A percentile compares a stretch with the other conserved stretches of the same genome.
phyloP scores from a whole-genome alignment of 129 eudicot species.

The Daucus carota region DH1_v3.0 NC_030385.2:38624501-38625000 shows the following conservation, averaged over 20 bases:
- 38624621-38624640: constrained; percentile 85
- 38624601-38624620: constrained; percentile 87
- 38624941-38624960: background rate
- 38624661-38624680: constrained; percentile 37
- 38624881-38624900: constrained; percentile 92
- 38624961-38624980: no score
- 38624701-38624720: background rate
- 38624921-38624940: background rate
- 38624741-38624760: constrained; percentile 33
- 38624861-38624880: constrained; percentile 84
- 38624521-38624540: no score
- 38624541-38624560: no score
- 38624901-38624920: background rate
- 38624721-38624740: background rate
- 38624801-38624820: constrained; percentile 89
- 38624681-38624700: background rate
- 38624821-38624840: constrained; percentile 81
- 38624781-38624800: constrained; percentile 63
- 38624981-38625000: background rate
- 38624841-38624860: constrained; percentile 71
- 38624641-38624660: constrained; percentile 73
- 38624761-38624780: constrained; percentile 70
- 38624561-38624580: background rate
- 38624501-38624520: constrained; percentile 48
- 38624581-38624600: constrained; percentile 64